Conservation (phyloP, 2,329 filamentous ascomycete species). For the Nannizzia gypsea region DNA sequence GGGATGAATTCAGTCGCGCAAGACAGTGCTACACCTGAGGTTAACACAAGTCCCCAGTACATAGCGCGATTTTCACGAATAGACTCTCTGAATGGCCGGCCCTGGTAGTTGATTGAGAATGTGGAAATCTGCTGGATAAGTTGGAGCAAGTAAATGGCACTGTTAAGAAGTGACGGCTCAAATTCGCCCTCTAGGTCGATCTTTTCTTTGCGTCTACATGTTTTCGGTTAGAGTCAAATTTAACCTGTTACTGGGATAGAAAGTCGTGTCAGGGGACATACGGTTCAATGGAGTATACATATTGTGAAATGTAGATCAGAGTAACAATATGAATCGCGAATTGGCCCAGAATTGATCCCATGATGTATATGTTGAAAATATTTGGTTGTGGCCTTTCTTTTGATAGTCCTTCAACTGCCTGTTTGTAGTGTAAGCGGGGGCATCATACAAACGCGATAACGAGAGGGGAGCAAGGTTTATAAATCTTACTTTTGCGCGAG, state of each 20-base stretch:
- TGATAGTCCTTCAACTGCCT: constrained; percentile 83
- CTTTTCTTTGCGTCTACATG: constrained; percentile 38
- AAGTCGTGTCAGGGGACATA: constrained; percentile 39
- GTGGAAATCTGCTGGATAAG: constrained; percentile 98
- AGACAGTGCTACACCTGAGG: constrained; percentile 80
- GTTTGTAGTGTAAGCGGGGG: constrained; percentile 7
- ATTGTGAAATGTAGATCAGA: constrained; percentile 83
- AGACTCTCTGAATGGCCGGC: constrained; percentile 89
- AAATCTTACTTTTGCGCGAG: constrained; percentile 62
- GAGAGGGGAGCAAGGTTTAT: constrained; percentile 9
- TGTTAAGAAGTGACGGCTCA: constrained; percentile 84
- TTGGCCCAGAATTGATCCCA: constrained; percentile 91
- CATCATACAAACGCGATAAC: constrained; percentile 1
- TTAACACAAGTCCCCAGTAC: constrained; percentile 91
- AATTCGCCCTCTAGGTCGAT: constrained; percentile 94
- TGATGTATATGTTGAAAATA: constrained; percentile 98
- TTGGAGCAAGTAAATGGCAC: constrained; percentile 89
- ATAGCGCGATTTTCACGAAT: constrained; percentile 94
- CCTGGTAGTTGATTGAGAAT: constrained; percentile 99
- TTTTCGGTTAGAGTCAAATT: constrained; percentile 1
- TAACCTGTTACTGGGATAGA: neutral
- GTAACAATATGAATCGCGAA: constrained; percentile 93
- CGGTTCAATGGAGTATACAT: constrained; percentile 77
- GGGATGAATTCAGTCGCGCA: constrained; percentile 93
- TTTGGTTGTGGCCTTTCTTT: constrained; percentile 97